phyloP scores from a whole-genome alignment of 108 stramenopile species.

The Mediolabrus comicus region DNA sequence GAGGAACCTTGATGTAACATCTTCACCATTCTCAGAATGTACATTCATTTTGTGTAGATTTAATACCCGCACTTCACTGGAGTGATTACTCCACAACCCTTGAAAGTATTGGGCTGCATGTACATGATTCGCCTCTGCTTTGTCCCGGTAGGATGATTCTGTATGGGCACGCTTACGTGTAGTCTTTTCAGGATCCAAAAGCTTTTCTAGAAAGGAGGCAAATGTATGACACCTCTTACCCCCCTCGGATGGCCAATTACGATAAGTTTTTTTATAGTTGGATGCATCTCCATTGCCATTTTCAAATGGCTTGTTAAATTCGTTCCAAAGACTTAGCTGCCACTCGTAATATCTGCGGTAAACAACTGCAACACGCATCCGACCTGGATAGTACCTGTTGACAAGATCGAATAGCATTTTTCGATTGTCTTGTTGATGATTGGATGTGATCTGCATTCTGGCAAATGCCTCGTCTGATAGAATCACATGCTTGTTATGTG shows the following conservation, averaged over 20 bases:
- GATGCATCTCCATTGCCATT: neutral
- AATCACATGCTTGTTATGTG: neutral
- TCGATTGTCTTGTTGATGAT: neutral
- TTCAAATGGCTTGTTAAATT: neutral
- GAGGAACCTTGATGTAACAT: neutral
- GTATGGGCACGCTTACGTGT: neutral
- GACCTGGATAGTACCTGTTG: neutral
- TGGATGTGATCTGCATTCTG: neutral
- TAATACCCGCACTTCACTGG: neutral
- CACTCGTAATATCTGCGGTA: neutral
- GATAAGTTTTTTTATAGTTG: neutral
- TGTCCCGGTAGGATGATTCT: neutral
- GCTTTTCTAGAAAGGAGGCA: neutral
- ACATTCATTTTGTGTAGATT: neutral
- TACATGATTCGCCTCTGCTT: neutral
- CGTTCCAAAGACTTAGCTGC: neutral
- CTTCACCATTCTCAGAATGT: neutral
- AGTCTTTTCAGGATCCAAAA: neutral
- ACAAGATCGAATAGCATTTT: neutral
- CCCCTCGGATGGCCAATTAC: neutral
- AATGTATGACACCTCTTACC: neutral
- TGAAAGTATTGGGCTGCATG: neutral
- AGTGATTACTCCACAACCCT: neutral
- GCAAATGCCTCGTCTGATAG: neutral
- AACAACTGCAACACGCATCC: neutral